Evolutionary conservation across 805 yeast genomes (phyloP), one percentile per base, ranked within the genome.

Genomic region (Wickerhamomyces bisporus): DNA sequence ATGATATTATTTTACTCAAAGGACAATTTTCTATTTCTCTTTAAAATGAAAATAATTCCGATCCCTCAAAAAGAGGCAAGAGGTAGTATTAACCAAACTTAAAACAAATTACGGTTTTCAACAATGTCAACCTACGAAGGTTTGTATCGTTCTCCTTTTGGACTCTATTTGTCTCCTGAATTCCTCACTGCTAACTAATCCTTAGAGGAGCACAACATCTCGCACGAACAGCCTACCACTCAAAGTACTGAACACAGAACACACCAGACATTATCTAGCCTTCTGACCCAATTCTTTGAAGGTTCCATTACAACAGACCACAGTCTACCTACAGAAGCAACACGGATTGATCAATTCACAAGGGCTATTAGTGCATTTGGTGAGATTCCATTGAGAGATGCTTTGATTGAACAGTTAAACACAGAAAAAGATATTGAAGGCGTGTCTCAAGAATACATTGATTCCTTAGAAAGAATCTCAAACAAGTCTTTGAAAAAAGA

Each of bases 391-490:
- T 27, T 53, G 37, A 33, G 48, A 38, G 45, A 53, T 49, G 28
- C 61, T 19, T 51, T 38, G 16, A 48, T 61, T 8, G 52, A 53
- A 15, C 56, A 55, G 21, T 42, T 56, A 3, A 26, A 32, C 4
- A 32, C 43, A 27, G 43, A 48, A 11, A 47, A 51, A 18, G 50
- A 50, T 17, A 60, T 39, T 9, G 30, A 61, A 38, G 91, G 93
- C 0, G 84, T 86, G 5, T 64, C 78, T 10, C 84, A 83, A 44
- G 72, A 71, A 30, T 86, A 76, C 50, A 61, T 91, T 6, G 97
- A 88, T 53, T 66, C 82, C 0, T 66, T 89, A 36, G 95, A 87
- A 20, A 61, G 98, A 41, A 78, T 89, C 0, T 64, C 75, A 1
- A 63, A 68, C 25, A 63, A 65, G 10, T 45, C 70, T 13, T 52